These are phyloP conservation scores for Martiniozyma abietophila DNA, from an alignment of 805 yeast genomes.

Conservation along the genomic window DNA sequence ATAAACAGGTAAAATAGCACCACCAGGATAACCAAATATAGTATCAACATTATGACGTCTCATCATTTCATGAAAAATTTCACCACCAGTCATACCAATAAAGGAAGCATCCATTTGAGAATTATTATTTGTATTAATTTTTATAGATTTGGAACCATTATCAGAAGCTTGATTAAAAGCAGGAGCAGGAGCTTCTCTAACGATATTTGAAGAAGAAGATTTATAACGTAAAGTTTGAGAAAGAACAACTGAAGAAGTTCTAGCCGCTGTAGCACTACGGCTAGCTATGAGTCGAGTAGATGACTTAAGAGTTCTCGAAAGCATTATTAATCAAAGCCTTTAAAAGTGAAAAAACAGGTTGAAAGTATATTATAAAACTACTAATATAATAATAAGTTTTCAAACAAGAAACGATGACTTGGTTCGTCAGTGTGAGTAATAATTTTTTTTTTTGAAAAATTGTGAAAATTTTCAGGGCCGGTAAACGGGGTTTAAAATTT, in stretches of 20 bases:
- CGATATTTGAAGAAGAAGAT: constrained; percentile 7
- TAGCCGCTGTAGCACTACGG: neutral
- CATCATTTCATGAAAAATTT: constrained; percentile 99
- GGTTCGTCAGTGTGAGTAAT: too few relatives aligned
- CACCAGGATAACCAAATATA: constrained; percentile 97
- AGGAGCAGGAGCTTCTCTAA: constrained; percentile 17
- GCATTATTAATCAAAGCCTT: constrained; percentile 1
- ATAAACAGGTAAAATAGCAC: constrained; percentile 95
- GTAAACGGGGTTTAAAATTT: too few relatives aligned
- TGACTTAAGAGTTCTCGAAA: constrained; percentile 2
- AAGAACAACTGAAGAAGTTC: neutral
- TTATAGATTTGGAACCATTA: constrained; percentile 9
- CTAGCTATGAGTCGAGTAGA: neutral
- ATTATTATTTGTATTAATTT: constrained; percentile 16
- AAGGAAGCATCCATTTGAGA: constrained; percentile 61
- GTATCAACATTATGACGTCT: constrained; percentile 91
- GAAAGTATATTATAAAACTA: neutral
- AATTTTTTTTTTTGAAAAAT: too few relatives aligned
- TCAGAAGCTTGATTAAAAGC: constrained; percentile 13
- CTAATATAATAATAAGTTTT: too few relatives aligned
- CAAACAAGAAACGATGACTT: too few relatives aligned
- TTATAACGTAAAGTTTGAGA: constrained; percentile 5
- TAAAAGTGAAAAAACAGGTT: neutral
- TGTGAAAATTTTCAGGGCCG: too few relatives aligned
- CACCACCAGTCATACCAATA: constrained; percentile 96